Evolutionary conservation across 2,329 filamentous ascomycete genomes (phyloP).

Genomic region (Aspergillus chevalieri): DNA sequence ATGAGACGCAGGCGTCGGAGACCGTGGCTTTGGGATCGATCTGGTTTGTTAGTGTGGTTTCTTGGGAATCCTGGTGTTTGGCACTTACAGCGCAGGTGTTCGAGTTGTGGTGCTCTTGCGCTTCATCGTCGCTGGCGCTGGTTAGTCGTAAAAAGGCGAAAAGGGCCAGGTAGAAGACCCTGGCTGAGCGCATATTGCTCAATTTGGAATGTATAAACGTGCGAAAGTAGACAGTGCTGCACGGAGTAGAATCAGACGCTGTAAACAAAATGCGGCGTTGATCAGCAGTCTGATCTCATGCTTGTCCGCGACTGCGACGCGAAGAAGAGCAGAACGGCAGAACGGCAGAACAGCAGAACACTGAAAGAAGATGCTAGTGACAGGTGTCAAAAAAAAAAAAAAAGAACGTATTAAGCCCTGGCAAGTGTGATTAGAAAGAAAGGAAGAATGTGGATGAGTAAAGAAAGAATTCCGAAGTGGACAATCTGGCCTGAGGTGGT

Average conservation of each 20-base stretch:
- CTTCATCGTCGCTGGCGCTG: constrained; percentile 33
- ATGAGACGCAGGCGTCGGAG: constrained; percentile 89
- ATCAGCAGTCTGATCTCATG: not conserved
- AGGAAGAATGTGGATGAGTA: not conserved
- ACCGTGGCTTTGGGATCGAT: constrained; percentile 85
- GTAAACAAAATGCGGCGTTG: not conserved
- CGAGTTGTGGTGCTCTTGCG: not conserved
- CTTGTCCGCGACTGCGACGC: not conserved
- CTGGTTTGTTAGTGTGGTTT: constrained; percentile 41
- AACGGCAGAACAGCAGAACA: not conserved
- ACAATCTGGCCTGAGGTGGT: constrained; percentile 21
- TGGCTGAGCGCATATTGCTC: constrained; percentile 45
- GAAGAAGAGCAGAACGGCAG: not conserved
- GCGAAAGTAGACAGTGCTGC: too few relatives aligned
- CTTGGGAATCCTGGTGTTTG: not conserved
- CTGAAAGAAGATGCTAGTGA: not conserved
- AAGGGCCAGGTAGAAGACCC: constrained; percentile 56
- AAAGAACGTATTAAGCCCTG: not conserved
- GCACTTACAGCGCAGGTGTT: constrained; percentile 52
- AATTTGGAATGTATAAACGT: not conserved
- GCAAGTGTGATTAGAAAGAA: not conserved
- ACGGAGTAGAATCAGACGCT: too few relatives aligned
- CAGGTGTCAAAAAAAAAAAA: not conserved
- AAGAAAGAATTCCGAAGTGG: constrained; percentile 13
- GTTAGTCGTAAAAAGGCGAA: constrained; percentile 52